Conservation (phyloP, 2,329 filamentous ascomycete species). For the Aspergillus sp. region DNA sequence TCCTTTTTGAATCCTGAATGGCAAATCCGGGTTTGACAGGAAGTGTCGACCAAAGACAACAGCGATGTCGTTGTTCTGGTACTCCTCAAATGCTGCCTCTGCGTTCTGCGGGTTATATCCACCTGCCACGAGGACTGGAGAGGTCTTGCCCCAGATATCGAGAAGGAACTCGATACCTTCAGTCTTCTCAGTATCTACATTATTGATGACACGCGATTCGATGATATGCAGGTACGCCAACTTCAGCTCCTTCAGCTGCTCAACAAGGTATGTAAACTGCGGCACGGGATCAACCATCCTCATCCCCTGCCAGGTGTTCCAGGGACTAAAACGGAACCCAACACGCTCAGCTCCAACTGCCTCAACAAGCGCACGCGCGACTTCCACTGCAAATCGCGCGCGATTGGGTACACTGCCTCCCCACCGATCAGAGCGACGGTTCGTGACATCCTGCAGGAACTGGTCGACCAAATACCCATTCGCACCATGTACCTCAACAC, state of each 20-base stretch:
- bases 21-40: slow-evolving; percentile 48
- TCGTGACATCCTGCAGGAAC: slow-evolving; percentile 53
- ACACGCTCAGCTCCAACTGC: slow-evolving; percentile 52
- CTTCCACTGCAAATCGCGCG: slow-evolving; percentile 59
- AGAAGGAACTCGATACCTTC: slow-evolving; percentile 17
- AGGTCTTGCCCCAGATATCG: slow-evolving; percentile 9
- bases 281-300: slow-evolving; percentile 62
- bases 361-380: slow-evolving; percentile 49
- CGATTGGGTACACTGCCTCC: slow-evolving; percentile 57
- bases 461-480: slow-evolving; percentile 60
- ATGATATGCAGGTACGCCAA: slow-evolving; percentile 46
- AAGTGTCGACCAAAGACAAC: slow-evolving; percentile 46
- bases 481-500: slow-evolving; percentile 54
- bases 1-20: slow-evolving; percentile 39
- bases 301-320: slow-evolving; percentile 46
- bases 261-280: slow-evolving; percentile 54
- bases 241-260: neutral
- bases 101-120: slow-evolving; percentile 17
- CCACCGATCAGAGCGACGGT: slow-evolving; percentile 55
- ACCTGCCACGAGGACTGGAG: slow-evolving; percentile 19
- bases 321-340: slow-evolving; percentile 48
- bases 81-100: slow-evolving; percentile 9
- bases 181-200: slow-evolving; percentile 8
- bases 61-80: slow-evolving; percentile 22
- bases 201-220: slow-evolving; percentile 16